Evolutionary conservation across 164 flowering plant genomes (phyloP), one percentile per base, ranked within the genome.

Genomic region (Chloranthus sessilifolius): DNA sequence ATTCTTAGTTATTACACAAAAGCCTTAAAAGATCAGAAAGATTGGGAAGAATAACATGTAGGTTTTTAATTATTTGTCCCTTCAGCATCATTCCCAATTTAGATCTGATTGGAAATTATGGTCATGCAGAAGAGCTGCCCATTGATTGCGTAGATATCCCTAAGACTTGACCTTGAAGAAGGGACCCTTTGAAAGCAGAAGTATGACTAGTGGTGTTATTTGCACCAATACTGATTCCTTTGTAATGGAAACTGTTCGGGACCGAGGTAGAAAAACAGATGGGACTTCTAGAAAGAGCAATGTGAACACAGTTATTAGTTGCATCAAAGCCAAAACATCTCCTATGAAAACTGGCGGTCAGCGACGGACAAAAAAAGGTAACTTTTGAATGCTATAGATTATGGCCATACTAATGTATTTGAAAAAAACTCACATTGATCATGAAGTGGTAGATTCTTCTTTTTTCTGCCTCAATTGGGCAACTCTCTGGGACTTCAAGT

Each of bases 161-260:
- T n/a, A n/a, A n/a, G n/a, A n/a, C n/a, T n/a, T n/a, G 46, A 42
- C 23, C 46, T 22, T 11, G 46, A 42, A 42, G 46, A 42, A 27
- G 46, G 28, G 20, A n/a, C 23, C 23, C 46, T 22, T 42, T 11
- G 25, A 15, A 21, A n/a, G n/a, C n/a, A 35, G 24, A 42, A 50
- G 53, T 35, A 39, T 28, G 27, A 23, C 24, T 11, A 19, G 16
- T 25, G 25, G 35, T 23, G 26, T 45, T 16, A 4, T 45, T 50
- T 39, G 33, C 27, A 34, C 33, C 38, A 43, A 46, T 50, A 30
- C 41, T 41, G 52, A 20, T 46, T 11, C 17, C 4, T 17, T 42
- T 28, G n/a, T n/a, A n/a, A 74, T 68, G 71, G 61, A 37, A 64
- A 42, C 59, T 60, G 19, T 36, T 38, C 55, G 55, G 59, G 55